phyloP scores from a whole-genome alignment of 768 basidiomycete genomes.

The Phanerodontia chrysosporium region DNA sequence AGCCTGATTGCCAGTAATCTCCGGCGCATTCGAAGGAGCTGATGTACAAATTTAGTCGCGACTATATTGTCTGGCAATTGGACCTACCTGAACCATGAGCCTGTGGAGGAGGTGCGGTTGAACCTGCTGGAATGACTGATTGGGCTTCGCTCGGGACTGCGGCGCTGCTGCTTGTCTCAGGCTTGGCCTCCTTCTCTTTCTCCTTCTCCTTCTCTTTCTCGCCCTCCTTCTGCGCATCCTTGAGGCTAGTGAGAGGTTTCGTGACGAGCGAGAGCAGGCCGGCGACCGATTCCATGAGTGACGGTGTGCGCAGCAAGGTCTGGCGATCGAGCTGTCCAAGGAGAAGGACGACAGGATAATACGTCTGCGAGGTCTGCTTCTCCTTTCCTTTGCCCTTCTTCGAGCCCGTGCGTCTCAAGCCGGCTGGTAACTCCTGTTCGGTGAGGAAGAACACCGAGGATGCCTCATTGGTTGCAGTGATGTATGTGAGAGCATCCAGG shows the following conservation, averaged over 20 bases:
- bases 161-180: neutral
- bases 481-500: slow-evolving; percentile 84
- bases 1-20: neutral
- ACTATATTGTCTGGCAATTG: too few species aligned
- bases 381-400: slow-evolving; percentile 98
- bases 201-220: slow-evolving; percentile 23
- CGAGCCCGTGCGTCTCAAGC: slow-evolving; percentile 59
- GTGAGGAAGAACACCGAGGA: slow-evolving; percentile 92
- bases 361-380: slow-evolving; percentile 71
- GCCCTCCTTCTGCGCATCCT: slow-evolving; percentile 35
- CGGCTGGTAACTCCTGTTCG: slow-evolving; percentile 87
- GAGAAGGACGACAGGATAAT: slow-evolving; percentile 88
- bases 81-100: too few species aligned
- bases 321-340: slow-evolving; percentile 86
- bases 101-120: neutral
- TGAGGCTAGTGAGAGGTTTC: slow-evolving; percentile 68
- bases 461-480: slow-evolving; percentile 79
- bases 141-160: neutral
- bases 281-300: slow-evolving; percentile 92
- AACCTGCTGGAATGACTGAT: neutral
- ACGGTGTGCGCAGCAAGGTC: slow-evolving; percentile 77
- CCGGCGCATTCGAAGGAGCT: neutral
- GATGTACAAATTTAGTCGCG: too few species aligned
- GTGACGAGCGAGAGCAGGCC: slow-evolving; percentile 85
- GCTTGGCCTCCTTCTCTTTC: slow-evolving; percentile 16